Base-by-base conservation (phyloP, 495 filamentous ascomycete species). In the Lasiosphaeris hirsuta region DNA sequence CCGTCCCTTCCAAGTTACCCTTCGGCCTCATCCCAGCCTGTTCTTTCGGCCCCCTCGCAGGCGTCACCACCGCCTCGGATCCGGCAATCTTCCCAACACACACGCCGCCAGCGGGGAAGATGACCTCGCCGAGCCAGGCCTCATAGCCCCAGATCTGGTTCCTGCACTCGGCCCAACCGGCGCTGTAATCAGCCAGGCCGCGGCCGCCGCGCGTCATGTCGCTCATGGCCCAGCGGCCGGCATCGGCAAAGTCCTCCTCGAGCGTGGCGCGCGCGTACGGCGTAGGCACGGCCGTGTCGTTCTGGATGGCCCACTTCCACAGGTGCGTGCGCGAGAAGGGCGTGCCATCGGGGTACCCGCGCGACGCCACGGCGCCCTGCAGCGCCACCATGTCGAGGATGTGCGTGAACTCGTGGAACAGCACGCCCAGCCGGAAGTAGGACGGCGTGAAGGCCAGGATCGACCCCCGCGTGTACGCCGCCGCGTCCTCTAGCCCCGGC, bases 241-340 rank as follows among this genome's bases (percentile, higher is more conserved):
- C 61, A 44, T 67, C 64, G 23, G 64, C 64, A 51, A 67, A 67
- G 42, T 51, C 39, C 50, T 67, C 64, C 41, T 57, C 52, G 55
- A 43, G 50, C 11, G 52, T 57, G 0, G 51, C 42, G 18, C 45
- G n/a, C 2, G 64, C 54, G 54, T 67, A 67, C 11, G 52, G 14
- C 10, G 64, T 64, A 2, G 64, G 61, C 36, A 67, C 41, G 1
- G 52, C 49, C 4, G 41, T 39, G 49, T 61, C 56, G 15, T 50
- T 50, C 38, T 14, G 37, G 36, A 56, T 17, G 40, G 51, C 46
- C 6, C 14, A 2, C 13, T 49, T 50, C 64, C 61, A 67, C 15
- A 51, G 13, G 10, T 40, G 10, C 8, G 61, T 60, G 6, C 33
- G 1, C 2, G 58, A 62, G 51, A 64, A 67, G 11, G 64, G 53